Evolutionary conservation across 2,329 filamentous ascomycete species (phyloP), one percentile per base, ranked within the genome.

Genomic region (Trichoderma sp.): DNA sequence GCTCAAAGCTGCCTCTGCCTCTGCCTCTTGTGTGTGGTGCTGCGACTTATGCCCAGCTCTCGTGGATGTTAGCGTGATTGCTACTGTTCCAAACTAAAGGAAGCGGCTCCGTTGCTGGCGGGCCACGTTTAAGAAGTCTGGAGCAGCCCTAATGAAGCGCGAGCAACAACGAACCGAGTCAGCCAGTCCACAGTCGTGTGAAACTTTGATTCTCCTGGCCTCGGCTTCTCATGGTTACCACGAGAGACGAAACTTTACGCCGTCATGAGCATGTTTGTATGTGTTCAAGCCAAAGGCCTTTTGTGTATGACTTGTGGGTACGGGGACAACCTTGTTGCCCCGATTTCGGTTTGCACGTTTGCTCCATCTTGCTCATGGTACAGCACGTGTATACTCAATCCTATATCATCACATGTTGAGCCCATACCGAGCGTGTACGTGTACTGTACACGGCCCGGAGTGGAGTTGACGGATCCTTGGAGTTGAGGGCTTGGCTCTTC

Each of bases 31-130:
- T 35, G 60, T 27, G 59, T 24, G 66, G 64, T 64, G 41, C 59
- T 27, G 18, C 64, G 41, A 33, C 21, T 38, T 71, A 11, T 27
- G 9, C 35, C 9, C 27, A 50, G 27, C 14, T 71, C 31, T 45
- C 53, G 29, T 18, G 16, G 16, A 65, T 38, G 29, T 31, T 72
- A 64, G 69, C 27, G 71, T 21, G 50, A 62, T 31, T 73, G 68
- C 68, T 72, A 18, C 41, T 62, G 53, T 31, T 73, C 50, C 69
- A 56, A 53, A 31, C 60, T 65, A 56, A 35, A 64, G 29, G 56
- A 64, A 64, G 45, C n/a, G 65, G 59, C 68, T 72, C 68, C 59
- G 18, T 72, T 62, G 59, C 68, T 56, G 59, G 59, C 66, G 45
- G 53, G 67, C 67, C 24, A 60, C n/a, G 53, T 45, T 62, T 11